Evolutionary conservation across 1,284 basidiomycete genomes (phyloP).

Genomic region (Dichomitus squalens): DNA sequence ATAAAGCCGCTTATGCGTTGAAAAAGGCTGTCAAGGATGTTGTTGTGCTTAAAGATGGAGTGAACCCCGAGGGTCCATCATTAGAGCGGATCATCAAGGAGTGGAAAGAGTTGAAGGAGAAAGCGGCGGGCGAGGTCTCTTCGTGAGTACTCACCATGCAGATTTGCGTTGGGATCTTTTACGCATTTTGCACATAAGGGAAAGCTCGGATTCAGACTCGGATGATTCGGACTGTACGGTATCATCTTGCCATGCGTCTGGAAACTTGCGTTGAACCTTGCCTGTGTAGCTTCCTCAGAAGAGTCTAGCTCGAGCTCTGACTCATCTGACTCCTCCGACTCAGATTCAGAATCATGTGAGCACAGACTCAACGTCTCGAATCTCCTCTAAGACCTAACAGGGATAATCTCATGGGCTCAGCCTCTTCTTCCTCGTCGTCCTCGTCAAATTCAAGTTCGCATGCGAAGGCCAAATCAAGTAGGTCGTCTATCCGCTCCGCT

Average conservation of each 20-base stretch:
- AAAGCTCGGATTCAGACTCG: slow-evolving; percentile 9
- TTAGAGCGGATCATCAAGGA: slow-evolving; percentile 63
- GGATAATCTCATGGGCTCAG: slow-evolving; percentile 6
- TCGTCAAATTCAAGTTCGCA: slow-evolving; percentile 4
- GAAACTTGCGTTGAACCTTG: neutral
- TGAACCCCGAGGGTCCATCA: slow-evolving; percentile 48
- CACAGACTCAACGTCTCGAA: neutral
- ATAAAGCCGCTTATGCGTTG: slow-evolving; percentile 61
- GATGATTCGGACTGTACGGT: slow-evolving; percentile 27
- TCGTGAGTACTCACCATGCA: slow-evolving; percentile 15
- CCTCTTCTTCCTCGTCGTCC: slow-evolving; percentile 23
- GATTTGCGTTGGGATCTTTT: neutral
- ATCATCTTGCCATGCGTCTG: slow-evolving; percentile 8
- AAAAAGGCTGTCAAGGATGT: slow-evolving; percentile 59
- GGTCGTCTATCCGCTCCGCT: neutral
- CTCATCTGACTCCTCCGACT: slow-evolving; percentile 23
- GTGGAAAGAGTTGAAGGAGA: slow-evolving; percentile 50
- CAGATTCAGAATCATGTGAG: slow-evolving; percentile 19
- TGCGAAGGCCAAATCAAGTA: slow-evolving; percentile 6
- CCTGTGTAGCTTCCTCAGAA: slow-evolving; percentile 19
- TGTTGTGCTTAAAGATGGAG: slow-evolving; percentile 57
- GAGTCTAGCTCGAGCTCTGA: slow-evolving; percentile 14
- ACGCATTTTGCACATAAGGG: slow-evolving; percentile 2
- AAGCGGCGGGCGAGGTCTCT: slow-evolving; percentile 16
- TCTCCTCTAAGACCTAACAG: slow-evolving; percentile 12